A percentile compares a stretch with the other conserved stretches of the same genome.
phyloP scores from a whole-genome alignment of 2,329 filamentous ascomycete genomes.

The Balansia obtecta region DNA sequence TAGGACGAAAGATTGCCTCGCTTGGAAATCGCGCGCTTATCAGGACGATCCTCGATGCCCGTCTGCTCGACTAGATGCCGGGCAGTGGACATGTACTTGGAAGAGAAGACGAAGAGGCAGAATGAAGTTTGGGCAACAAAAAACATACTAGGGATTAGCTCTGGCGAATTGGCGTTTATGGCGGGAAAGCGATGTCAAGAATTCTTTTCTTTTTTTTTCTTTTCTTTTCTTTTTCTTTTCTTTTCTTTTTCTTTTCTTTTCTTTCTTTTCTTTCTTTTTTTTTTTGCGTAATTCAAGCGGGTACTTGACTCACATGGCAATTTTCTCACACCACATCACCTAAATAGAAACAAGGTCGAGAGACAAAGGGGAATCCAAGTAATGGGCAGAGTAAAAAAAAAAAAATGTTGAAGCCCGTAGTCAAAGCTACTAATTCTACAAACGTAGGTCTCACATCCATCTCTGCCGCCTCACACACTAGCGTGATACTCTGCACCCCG shows the following conservation, averaged over 20 bases:
- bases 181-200: background rate
- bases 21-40: constrained; percentile 36
- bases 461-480: background rate
- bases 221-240: too few relatives aligned
- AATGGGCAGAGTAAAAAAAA: background rate
- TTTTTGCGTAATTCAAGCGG: background rate
- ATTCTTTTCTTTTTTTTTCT: background rate
- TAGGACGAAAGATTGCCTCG: constrained; percentile 35
- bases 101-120: constrained; percentile 7
- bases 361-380: background rate
- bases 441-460: background rate
- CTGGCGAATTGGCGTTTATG: constrained; percentile 5
- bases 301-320: too few relatives aligned
- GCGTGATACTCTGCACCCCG: background rate
- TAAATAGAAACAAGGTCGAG: too few relatives aligned
- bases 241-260: too few relatives aligned
- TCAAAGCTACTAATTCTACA: background rate
- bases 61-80: constrained; percentile 29
- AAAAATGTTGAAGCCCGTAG: background rate
- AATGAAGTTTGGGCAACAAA: background rate
- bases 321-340: background rate
- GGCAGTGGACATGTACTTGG: background rate
- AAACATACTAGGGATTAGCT: background rate
- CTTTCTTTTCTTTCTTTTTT: too few relatives aligned
- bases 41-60: constrained; percentile 40